Evolutionary conservation across 1,284 basidiomycete species (phyloP).

Genomic region (Crocinoboletus sp.): DNA sequence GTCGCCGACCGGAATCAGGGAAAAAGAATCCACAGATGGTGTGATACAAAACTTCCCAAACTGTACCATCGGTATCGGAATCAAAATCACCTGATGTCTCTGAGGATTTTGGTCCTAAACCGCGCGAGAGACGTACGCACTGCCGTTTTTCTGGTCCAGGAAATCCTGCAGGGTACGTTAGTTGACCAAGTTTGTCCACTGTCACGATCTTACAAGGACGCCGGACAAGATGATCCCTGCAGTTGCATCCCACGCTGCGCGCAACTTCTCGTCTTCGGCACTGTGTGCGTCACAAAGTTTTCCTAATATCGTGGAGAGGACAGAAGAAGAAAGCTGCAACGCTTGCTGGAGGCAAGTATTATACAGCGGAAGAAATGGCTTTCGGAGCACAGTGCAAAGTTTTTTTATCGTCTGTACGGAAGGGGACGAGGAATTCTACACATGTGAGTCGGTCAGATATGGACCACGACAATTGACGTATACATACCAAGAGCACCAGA

Average conservation of each 20-base stretch:
- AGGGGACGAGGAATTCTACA: constrained; percentile 34
- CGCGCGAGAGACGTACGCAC: constrained; percentile 13
- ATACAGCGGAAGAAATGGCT: constrained; percentile 37
- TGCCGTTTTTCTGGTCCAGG: constrained; percentile 20
- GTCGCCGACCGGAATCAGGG: constrained; percentile 11
- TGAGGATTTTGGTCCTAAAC: neutral
- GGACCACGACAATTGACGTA: neutral
- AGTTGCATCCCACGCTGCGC: constrained; percentile 35
- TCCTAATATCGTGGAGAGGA: constrained; percentile 34
- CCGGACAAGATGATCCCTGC: constrained; percentile 40
- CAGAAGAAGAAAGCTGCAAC: constrained; percentile 31
- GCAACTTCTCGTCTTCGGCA: constrained; percentile 12
- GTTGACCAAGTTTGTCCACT: constrained; percentile 5
- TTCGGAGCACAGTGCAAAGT: constrained; percentile 32
- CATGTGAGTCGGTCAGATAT: neutral
- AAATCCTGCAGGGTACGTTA: constrained; percentile 27
- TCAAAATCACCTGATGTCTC: constrained; percentile 11
- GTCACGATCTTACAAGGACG: constrained; percentile 34
- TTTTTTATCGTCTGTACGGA: constrained; percentile 29
- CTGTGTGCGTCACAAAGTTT: constrained; percentile 23
- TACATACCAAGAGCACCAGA: constrained; percentile 33
- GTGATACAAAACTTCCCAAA: constrained; percentile 26
- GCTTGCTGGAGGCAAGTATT: constrained; percentile 28
- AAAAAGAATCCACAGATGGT: constrained; percentile 33
- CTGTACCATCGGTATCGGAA: constrained; percentile 9